Percentiles rank a stretch among this genome's conserved stretches.
These are phyloP conservation scores for Eucommia ulmoides DNA, from an alignment of 257 asterid genomes.

Conservation along the genomic window DNA sequence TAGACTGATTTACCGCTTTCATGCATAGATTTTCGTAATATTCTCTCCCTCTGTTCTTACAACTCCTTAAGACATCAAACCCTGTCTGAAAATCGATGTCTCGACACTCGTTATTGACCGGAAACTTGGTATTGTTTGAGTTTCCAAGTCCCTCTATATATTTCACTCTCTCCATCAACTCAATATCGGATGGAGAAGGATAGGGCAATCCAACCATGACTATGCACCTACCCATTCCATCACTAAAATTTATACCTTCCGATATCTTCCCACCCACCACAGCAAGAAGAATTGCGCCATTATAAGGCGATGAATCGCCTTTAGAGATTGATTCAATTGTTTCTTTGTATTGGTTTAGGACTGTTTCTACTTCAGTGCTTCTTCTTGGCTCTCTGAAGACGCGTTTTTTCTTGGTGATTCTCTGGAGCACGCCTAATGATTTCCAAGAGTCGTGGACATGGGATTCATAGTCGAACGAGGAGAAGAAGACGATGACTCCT, in stretches of 20 bases:
- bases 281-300: conserved; percentile 83
- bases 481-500: conserved; percentile 85
- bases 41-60: conserved; percentile 79
- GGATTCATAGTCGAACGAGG: conserved; percentile 79
- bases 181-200: conserved; percentile 85
- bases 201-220: conserved; percentile 97
- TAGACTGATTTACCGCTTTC: conserved; percentile 94
- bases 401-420: conserved; percentile 63
- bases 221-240: conserved; percentile 89
- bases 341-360: conserved; percentile 64
- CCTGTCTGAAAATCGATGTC: conserved; percentile 47
- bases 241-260: conserved; percentile 91
- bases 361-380: conserved; percentile 64
- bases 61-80: conserved; percentile 53
- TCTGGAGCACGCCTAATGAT: conserved; percentile 60
- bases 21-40: conserved; percentile 96
- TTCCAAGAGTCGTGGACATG: conserved; percentile 74
- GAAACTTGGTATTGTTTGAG: conserved; percentile 12
- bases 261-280: conserved; percentile 98
- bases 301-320: conserved; percentile 22
- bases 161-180: conserved; percentile 88
- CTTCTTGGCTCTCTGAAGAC: conserved; percentile 87
- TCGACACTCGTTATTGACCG: conserved; percentile 20
- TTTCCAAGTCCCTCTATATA: conserved; percentile 64
- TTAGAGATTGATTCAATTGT: conserved; percentile 37